Conservation (phyloP, 805 yeast genomes). For the Candida tallmaniae region DNA sequence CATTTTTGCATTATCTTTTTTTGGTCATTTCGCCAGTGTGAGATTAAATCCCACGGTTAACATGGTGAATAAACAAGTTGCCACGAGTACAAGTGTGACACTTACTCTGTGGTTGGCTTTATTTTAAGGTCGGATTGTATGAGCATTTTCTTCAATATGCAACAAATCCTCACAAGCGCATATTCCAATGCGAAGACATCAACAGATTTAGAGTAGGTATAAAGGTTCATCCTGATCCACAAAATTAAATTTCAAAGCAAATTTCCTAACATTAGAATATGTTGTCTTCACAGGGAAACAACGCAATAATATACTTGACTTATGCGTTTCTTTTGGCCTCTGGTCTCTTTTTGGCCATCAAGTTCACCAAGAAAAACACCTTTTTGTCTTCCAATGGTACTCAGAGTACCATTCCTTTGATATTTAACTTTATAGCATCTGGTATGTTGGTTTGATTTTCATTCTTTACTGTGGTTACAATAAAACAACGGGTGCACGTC, state of each 20-base stretch:
- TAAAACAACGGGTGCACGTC: conserved; percentile 13
- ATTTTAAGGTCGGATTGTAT: too few species aligned
- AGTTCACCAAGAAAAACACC: conserved; percentile 46
- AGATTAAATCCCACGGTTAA: too few species aligned
- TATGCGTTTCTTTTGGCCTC: conserved; percentile 38
- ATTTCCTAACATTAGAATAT: background rate
- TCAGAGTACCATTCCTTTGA: conserved; percentile 72
- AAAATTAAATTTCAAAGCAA: too few species aligned
- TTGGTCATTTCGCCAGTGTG: too few species aligned
- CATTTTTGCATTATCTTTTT: too few species aligned
- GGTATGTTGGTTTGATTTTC: conserved; percentile 47
- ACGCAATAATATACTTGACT: conserved; percentile 39
- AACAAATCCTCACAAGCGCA: conserved; percentile 2
- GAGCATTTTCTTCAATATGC: too few species aligned
- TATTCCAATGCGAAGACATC: background rate
- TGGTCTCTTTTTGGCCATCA: conserved; percentile 49
- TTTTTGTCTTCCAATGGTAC: conserved; percentile 79
- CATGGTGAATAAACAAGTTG: too few species aligned
- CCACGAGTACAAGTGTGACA: too few species aligned
- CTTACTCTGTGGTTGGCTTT: too few species aligned
- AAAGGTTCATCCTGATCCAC: too few species aligned
- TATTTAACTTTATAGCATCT: conserved; percentile 86
- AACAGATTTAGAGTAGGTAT: background rate
- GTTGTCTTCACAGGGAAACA: conserved; percentile 36
- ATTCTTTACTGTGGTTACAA: background rate